Percentiles rank a stretch among this genome's conserved stretches.
These are phyloP conservation scores for Hanseniaspora singularis DNA, from an alignment of 805 yeast genomes.

Conservation along the genomic window DNA sequence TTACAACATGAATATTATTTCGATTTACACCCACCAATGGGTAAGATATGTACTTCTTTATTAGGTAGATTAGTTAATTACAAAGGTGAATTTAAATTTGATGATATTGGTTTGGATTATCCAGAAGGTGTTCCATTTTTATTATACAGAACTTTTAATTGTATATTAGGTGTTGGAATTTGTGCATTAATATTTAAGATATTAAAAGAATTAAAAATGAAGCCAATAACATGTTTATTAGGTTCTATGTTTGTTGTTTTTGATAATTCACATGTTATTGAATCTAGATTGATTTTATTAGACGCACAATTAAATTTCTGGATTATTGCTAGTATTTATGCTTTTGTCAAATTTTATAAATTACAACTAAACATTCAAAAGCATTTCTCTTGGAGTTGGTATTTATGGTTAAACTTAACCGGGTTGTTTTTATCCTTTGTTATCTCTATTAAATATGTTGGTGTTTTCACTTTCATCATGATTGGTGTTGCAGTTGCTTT, in stretches of 20 bases:
- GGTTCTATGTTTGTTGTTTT: constrained; percentile 66
- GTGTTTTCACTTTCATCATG: constrained; percentile 78
- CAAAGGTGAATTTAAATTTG: constrained; percentile 85
- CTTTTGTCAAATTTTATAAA: constrained; percentile 67
- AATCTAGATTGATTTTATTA: constrained; percentile 77
- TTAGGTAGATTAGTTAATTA: constrained; percentile 85
- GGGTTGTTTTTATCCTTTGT: constrained; percentile 84
- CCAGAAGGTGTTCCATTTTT: constrained; percentile 71
- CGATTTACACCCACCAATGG: constrained; percentile 97
- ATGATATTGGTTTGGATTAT: constrained; percentile 75
- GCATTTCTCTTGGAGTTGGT: constrained; percentile 69
- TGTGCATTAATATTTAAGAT: constrained; percentile 77
- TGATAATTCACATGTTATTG: constrained; percentile 83
- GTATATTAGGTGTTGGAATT: constrained; percentile 68
- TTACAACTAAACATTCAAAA: constrained; percentile 37
- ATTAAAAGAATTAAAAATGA: constrained; percentile 71
- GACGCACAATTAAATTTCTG: constrained; percentile 82
- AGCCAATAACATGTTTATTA: constrained; percentile 65
- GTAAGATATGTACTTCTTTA: constrained; percentile 79
- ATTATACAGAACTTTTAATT: constrained; percentile 68
- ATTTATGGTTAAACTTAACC: constrained; percentile 72
- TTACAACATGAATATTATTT: constrained; percentile 83
- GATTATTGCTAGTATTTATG: constrained; percentile 68
- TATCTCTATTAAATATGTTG: constrained; percentile 91
- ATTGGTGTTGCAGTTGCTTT: constrained; percentile 76